phyloP scores from a whole-genome alignment of 2,329 filamentous ascomycete species.

The Colletotrichum theobromicola region DNA sequence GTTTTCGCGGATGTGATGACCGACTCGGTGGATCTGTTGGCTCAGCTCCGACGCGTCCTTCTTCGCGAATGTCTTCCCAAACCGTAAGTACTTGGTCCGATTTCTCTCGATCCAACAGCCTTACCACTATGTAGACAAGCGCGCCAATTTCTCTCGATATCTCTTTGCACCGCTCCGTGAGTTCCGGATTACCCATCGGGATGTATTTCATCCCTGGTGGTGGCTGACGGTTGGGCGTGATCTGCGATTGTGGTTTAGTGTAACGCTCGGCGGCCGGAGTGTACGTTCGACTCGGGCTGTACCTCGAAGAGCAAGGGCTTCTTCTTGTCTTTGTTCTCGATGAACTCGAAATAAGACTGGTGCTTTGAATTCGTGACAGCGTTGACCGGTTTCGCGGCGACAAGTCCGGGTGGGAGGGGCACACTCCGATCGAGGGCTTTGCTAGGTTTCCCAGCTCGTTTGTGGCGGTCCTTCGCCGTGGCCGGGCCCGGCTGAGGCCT shows the following conservation, averaged over 20 bases:
- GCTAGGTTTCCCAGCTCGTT: slow-evolving; percentile 1
- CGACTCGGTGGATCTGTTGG: slow-evolving; percentile 62
- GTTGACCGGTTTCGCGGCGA: slow-evolving; percentile 36
- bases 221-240: slow-evolving; percentile 55
- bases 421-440: slow-evolving; percentile 31
- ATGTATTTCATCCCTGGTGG: slow-evolving; percentile 69
- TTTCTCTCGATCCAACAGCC: slow-evolving; percentile 24
- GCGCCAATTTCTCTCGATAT: slow-evolving; percentile 65
- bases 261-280: not conserved
- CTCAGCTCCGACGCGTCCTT: slow-evolving; percentile 43
- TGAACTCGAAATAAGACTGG: slow-evolving; percentile 67
- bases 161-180: slow-evolving; percentile 68
- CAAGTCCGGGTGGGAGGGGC: slow-evolving; percentile 38
- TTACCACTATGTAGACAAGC: slow-evolving; percentile 71
- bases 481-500: slow-evolving; percentile 9
- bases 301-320: slow-evolving; percentile 69
- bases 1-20: slow-evolving; percentile 63
- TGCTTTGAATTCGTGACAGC: slow-evolving; percentile 56
- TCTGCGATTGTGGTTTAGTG: slow-evolving; percentile 39
- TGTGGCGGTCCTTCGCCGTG: slow-evolving; percentile 22
- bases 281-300: slow-evolving; percentile 24
- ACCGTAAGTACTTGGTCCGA: not conserved
- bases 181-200: slow-evolving; percentile 64
- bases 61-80: slow-evolving; percentile 7
- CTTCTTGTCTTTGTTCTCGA: slow-evolving; percentile 69